Evolutionary conservation across 495 filamentous ascomycete genomes (phyloP).

Genomic region (Penicillium diatomitis): DNA sequence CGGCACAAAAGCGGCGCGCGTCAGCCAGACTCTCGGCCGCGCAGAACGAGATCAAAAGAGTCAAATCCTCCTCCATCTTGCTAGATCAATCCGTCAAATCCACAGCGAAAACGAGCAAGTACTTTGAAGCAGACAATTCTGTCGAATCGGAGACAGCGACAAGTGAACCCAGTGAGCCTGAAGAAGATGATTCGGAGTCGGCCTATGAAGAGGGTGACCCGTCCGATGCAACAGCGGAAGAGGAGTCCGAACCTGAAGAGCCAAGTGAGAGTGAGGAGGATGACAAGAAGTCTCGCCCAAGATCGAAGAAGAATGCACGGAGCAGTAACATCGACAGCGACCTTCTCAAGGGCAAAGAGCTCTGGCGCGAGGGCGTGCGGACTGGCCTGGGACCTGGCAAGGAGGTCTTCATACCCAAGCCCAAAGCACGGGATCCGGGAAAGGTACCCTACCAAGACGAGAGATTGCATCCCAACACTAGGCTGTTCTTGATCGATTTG

Average conservation of each 20-base stretch:
- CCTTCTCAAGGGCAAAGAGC: conserved; percentile 36
- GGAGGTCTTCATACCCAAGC: conserved; percentile 59
- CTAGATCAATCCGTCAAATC: conserved; percentile 23
- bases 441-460: conserved; percentile 58
- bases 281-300: conserved; percentile 8
- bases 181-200: conserved; percentile 17
- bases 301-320: conserved; percentile 9
- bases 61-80: conserved; percentile 36
- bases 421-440: conserved; percentile 58
- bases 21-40: conserved; percentile 26
- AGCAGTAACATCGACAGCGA: conserved; percentile 2
- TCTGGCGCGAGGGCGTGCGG: conserved; percentile 50
- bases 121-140: conserved; percentile 29
- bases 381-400: conserved; percentile 50
- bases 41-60: conserved; percentile 26
- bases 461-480: conserved; percentile 70
- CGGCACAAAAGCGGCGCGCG: conserved; percentile 33
- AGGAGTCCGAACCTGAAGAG: conserved; percentile 15
- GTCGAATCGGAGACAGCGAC: conserved; percentile 19
- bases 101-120: conserved; percentile 50
- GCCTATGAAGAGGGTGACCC: conserved; percentile 19
- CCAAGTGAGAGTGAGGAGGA: conserved; percentile 14
- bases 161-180: conserved; percentile 14
- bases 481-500: conserved; percentile 68
- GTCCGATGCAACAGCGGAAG: conserved; percentile 5